Evolutionary conservation across 441 rosid species (phyloP).

Genomic region (Pelargonium australe): DNA sequence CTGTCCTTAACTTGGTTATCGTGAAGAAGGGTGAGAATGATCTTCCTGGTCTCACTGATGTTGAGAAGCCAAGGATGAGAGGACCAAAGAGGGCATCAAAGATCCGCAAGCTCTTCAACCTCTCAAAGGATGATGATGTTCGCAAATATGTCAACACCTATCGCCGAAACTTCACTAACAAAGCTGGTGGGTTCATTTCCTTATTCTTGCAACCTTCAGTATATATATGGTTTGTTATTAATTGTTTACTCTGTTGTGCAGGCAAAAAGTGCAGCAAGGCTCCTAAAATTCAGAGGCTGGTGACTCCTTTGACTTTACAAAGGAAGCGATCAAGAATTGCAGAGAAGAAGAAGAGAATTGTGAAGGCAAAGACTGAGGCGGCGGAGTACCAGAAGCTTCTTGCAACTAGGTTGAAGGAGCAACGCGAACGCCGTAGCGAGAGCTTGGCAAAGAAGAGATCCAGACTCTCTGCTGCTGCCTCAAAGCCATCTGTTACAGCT

Average conservation of each 20-base stretch:
- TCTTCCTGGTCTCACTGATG: conserved; percentile 48
- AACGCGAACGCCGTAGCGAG: conserved; percentile 58
- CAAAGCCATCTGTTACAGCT: conserved; percentile 39
- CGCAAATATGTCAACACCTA: conserved; percentile 51
- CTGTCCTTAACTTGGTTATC: conserved; percentile 47
- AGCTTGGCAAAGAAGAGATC: conserved; percentile 71
- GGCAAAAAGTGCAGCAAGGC: conserved; percentile 62
- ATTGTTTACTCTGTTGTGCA: conserved; percentile 10
- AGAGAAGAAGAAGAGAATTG: conserved; percentile 59
- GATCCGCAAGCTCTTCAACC: conserved; percentile 48
- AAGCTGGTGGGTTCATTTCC: conserved; percentile 28
- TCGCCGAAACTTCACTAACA: conserved; percentile 49
- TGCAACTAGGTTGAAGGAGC: conserved; percentile 58
- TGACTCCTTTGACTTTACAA: conserved; percentile 55
- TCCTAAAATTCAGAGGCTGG: conserved; percentile 66
- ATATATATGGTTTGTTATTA: too few species aligned
- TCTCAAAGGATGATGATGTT: conserved; percentile 51
- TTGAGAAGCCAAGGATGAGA: conserved; percentile 48
- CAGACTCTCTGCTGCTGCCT: conserved; percentile 48
- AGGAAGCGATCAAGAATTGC: conserved; percentile 58
- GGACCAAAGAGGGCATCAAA: conserved; percentile 58
- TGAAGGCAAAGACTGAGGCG: conserved; percentile 60
- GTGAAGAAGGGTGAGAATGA: conserved; percentile 54
- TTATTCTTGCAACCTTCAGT: too few species aligned
- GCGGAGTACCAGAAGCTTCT: conserved; percentile 66